Evolutionary conservation across 352 stramenopile genomes (phyloP).

Genomic region (Phytophthora pluvialis): DNA sequence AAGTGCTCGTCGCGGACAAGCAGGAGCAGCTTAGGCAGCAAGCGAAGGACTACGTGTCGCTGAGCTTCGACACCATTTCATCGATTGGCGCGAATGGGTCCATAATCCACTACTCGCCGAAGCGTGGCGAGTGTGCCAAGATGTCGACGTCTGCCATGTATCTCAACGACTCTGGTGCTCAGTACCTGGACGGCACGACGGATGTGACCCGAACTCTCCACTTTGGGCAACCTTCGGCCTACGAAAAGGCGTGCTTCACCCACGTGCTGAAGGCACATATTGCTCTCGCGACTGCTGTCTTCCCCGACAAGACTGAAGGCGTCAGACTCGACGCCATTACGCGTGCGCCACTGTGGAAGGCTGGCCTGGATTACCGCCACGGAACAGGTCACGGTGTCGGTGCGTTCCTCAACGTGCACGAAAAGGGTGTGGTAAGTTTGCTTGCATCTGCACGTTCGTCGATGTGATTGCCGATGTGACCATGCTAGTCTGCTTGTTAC

Average conservation of each 20-base stretch:
- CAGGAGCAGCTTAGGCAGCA: conserved; percentile 89
- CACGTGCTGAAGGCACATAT: conserved; percentile 98
- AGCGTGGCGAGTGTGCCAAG: conserved; percentile 79
- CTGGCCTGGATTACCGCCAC: conserved; percentile 97
- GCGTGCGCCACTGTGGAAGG: conserved; percentile 93
- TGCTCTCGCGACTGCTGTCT: conserved; percentile 88
- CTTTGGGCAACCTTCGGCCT: conserved; percentile 92
- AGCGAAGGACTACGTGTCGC: conserved; percentile 90
- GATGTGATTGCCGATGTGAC: neutral
- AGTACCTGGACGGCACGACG: conserved; percentile 99
- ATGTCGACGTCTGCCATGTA: conserved; percentile 95
- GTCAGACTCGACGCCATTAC: conserved; percentile 98
- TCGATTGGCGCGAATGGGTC: conserved; percentile 96
- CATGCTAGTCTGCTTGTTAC: conserved; percentile 12
- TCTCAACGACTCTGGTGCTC: conserved; percentile 98
- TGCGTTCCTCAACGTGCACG: conserved; percentile 97
- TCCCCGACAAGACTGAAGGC: conserved; percentile 93
- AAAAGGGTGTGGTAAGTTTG: conserved; percentile 85
- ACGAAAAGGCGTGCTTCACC: conserved; percentile 97
- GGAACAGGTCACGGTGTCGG: conserved; percentile 98
- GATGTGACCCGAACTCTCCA: conserved; percentile 99
- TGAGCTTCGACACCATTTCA: conserved; percentile 98
- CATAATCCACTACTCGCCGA: conserved; percentile 96
- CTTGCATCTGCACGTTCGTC: neutral
- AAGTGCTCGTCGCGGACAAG: conserved; percentile 92